Percentiles rank a stretch among this genome's conserved stretches.
Evolutionary conservation across 78 protist genomes (phyloP).

Genomic region (Dictyostelium capitatum): DNA sequence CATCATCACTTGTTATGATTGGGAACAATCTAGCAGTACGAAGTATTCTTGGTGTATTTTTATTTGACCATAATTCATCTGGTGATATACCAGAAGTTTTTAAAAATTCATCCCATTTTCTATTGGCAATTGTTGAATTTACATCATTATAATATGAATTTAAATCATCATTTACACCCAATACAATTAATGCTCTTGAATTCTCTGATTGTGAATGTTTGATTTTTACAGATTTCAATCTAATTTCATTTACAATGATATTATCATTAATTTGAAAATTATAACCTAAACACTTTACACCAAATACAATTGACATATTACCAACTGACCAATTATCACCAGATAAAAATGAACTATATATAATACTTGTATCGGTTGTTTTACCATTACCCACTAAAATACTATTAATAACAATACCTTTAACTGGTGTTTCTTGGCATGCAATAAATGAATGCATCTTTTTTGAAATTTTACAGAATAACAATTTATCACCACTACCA

Average conservation of each 20-base stretch:
- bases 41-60: not conserved
- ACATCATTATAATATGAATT: constrained; percentile 22
- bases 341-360: not conserved
- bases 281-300: constrained; percentile 7
- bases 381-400: constrained; percentile 42
- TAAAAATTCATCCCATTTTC: constrained; percentile 57
- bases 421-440: not conserved
- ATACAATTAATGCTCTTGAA: constrained; percentile 26
- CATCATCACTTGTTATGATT: not conserved
- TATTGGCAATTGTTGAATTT: constrained; percentile 38
- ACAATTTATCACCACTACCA: not conserved
- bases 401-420: constrained; percentile 25
- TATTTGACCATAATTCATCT: constrained; percentile 59
- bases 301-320: constrained; percentile 21
- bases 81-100: constrained; percentile 26
- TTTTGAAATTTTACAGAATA: not conserved
- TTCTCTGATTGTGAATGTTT: not conserved
- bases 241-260: constrained; percentile 46
- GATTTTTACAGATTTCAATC: not conserved
- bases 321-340: constrained; percentile 63
- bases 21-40: constrained; percentile 65
- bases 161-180: constrained; percentile 50
- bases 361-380: not conserved
- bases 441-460: constrained; percentile 42
- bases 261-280: constrained; percentile 7